These are phyloP conservation scores for Circinella minor DNA, from an alignment of 371 early-diverging fungal species.

Conservation along the genomic window DNA sequence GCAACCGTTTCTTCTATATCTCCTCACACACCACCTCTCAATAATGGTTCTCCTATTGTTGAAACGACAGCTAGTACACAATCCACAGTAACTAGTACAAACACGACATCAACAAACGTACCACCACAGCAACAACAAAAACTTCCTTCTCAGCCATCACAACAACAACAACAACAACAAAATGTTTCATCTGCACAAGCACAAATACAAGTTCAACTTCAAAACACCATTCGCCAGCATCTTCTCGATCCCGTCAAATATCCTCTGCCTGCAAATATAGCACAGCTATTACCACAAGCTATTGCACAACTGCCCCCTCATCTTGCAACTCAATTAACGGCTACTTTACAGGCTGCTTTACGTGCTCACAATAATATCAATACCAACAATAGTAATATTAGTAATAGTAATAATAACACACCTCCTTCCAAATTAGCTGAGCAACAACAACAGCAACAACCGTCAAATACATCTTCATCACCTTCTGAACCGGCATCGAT, in stretches of 20 bases:
- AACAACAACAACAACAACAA: neutral
- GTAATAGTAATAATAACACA: neutral
- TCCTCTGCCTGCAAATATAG: constrained; percentile 45
- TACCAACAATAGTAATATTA: neutral
- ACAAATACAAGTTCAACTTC: constrained; percentile 42
- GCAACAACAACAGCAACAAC: neutral
- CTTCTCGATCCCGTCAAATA: constrained; percentile 43
- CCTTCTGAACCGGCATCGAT: neutral
- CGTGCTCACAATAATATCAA: constrained; percentile 15
- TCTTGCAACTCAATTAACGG: constrained; percentile 40
- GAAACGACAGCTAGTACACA: neutral
- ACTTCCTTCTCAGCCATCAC: neutral
- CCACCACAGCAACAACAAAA: neutral
- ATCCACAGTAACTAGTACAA: neutral
- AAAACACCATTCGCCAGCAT: constrained; percentile 49
- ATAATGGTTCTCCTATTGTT: neutral
- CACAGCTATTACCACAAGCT: constrained; percentile 46
- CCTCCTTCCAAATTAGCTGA: neutral
- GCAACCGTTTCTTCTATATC: neutral
- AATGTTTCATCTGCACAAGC: constrained; percentile 9
- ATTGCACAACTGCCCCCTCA: constrained; percentile 50
- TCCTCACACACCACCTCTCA: neutral
- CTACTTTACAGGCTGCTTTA: constrained; percentile 35
- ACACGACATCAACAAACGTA: neutral
- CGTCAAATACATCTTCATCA: neutral